Evolutionary conservation across 163 green algal genomes (phyloP).

Genomic region (Chlorella variabilis): DNA sequence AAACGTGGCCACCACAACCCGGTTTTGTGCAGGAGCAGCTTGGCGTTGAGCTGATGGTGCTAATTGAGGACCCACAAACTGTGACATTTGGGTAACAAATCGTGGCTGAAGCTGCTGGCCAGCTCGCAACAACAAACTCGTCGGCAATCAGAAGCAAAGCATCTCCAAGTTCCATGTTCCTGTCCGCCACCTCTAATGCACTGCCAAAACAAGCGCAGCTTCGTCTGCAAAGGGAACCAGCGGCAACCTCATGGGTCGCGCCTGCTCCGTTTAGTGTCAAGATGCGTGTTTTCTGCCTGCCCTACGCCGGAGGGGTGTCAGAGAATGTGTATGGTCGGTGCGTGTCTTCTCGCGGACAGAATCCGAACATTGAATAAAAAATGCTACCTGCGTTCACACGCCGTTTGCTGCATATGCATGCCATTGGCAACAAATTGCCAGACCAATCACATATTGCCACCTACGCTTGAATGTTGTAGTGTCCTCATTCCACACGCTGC

Average conservation of each 20-base stretch:
- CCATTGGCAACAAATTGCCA: too few species aligned
- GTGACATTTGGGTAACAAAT: constrained; percentile 26
- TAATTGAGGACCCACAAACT: constrained; percentile 45
- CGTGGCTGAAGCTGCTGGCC: not conserved
- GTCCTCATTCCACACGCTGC: too few species aligned
- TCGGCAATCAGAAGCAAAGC: not conserved
- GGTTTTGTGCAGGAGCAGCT: constrained; percentile 40
- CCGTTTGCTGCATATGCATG: too few species aligned
- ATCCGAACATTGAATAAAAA: too few species aligned
- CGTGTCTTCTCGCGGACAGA: too few species aligned
- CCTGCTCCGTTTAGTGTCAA: constrained; percentile 44
- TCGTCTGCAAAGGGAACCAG: not conserved
- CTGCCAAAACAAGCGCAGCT: not conserved
- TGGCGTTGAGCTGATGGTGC: constrained; percentile 23
- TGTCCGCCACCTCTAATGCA: not conserved
- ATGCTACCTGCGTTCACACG: too few species aligned
- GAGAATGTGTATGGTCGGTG: constrained; percentile 58
- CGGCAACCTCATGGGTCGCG: constrained; percentile 33
- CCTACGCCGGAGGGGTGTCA: constrained; percentile 61
- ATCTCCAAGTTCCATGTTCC: not conserved
- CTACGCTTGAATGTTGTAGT: too few species aligned
- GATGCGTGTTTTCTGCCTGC: constrained; percentile 63
- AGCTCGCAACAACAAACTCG: not conserved
- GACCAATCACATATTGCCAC: too few species aligned
- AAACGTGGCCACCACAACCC: too few species aligned